phyloP scores from a whole-genome alignment of 2,329 filamentous ascomycete species.

The Incumbomyces lentus region DNA sequence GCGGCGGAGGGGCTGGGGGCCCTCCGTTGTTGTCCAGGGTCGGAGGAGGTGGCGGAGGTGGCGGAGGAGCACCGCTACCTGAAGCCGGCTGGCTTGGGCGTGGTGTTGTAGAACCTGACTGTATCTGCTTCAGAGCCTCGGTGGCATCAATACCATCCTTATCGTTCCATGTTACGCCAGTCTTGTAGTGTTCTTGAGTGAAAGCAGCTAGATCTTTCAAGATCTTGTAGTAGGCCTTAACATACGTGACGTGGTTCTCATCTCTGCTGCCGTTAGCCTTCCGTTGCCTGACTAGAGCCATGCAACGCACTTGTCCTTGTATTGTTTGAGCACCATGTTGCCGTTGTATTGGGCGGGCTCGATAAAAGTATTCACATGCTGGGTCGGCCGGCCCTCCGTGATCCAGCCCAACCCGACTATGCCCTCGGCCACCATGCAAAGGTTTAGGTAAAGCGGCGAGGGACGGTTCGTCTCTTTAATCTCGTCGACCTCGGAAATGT shows the following conservation, averaged over 20 bases:
- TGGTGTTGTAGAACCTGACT: slow-evolving; percentile 27
- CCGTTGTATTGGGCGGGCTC: slow-evolving; percentile 86
- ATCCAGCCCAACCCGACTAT: slow-evolving; percentile 89
- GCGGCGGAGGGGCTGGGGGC: slow-evolving; percentile 56
- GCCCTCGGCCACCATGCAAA: slow-evolving; percentile 81
- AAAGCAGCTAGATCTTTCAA: slow-evolving; percentile 77
- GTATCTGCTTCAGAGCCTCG: slow-evolving; percentile 54
- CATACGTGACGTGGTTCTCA: slow-evolving; percentile 71
- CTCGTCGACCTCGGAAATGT: slow-evolving; percentile 66
- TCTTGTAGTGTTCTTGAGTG: slow-evolving; percentile 70
- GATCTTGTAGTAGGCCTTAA: slow-evolving; percentile 83
- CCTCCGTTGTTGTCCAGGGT: slow-evolving; percentile 41
- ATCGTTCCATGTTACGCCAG: slow-evolving; percentile 78
- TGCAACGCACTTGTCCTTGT: slow-evolving; percentile 61
- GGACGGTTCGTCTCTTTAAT: slow-evolving; percentile 73
- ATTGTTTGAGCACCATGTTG: slow-evolving; percentile 83
- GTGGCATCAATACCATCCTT: slow-evolving; percentile 61
- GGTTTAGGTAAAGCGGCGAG: slow-evolving; percentile 64
- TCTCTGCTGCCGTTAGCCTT: slow-evolving; percentile 47
- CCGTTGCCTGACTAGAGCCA: neutral
- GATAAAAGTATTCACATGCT: slow-evolving; percentile 74
- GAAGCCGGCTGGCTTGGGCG: slow-evolving; percentile 28
- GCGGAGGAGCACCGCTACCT: slow-evolving; percentile 35
- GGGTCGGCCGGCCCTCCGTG: slow-evolving; percentile 69
- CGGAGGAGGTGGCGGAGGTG: slow-evolving; percentile 40